phyloP scores from a whole-genome alignment of 2,329 filamentous ascomycete genomes.

The Arthrobotrys megalospora region DNA sequence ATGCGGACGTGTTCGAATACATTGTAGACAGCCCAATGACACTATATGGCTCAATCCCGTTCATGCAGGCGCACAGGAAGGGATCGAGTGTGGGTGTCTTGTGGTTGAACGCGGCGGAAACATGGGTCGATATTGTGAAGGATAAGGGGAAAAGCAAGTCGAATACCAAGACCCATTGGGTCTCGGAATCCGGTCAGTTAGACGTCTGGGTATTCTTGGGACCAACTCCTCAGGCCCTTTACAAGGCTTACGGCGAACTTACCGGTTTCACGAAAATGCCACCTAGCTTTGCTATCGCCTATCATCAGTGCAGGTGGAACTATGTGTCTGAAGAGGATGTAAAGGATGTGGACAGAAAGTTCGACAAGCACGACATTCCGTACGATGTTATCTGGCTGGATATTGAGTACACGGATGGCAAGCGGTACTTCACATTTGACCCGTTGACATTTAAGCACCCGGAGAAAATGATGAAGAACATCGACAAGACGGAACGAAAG shows the following conservation, averaged over 20 bases:
- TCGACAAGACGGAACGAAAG: slow-evolving; percentile 87
- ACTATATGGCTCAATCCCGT: slow-evolving; percentile 94
- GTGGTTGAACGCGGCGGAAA: slow-evolving; percentile 97
- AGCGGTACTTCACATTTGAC: slow-evolving; percentile 99
- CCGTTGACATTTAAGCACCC: slow-evolving; percentile 88
- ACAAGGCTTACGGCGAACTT: slow-evolving; percentile 86
- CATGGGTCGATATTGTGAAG: slow-evolving; percentile 96
- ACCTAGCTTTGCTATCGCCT: slow-evolving; percentile 90
- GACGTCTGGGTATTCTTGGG: slow-evolving; percentile 97
- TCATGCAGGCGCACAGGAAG: slow-evolving; percentile 97
- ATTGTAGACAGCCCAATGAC: slow-evolving; percentile 98
- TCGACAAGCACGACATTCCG: slow-evolving; percentile 94
- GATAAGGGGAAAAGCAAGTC: slow-evolving; percentile 78
- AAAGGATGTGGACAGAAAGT: slow-evolving; percentile 94
- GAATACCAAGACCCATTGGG: slow-evolving; percentile 90
- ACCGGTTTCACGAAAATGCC: slow-evolving; percentile 93
- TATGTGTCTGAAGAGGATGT: slow-evolving; percentile 98
- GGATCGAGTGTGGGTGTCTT: slow-evolving; percentile 95
- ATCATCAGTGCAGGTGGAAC: slow-evolving; percentile 99
- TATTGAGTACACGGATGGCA: slow-evolving; percentile 95
- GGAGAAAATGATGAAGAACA: slow-evolving; percentile 86
- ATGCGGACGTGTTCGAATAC: slow-evolving; percentile 98
- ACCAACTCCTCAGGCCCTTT: slow-evolving; percentile 85
- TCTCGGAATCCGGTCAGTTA: slow-evolving; percentile 89
- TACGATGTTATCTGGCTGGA: slow-evolving; percentile 99